These are phyloP conservation scores for Neurospora sp. DNA, from an alignment of 495 filamentous ascomycete species.

Conservation along the genomic window DNA sequence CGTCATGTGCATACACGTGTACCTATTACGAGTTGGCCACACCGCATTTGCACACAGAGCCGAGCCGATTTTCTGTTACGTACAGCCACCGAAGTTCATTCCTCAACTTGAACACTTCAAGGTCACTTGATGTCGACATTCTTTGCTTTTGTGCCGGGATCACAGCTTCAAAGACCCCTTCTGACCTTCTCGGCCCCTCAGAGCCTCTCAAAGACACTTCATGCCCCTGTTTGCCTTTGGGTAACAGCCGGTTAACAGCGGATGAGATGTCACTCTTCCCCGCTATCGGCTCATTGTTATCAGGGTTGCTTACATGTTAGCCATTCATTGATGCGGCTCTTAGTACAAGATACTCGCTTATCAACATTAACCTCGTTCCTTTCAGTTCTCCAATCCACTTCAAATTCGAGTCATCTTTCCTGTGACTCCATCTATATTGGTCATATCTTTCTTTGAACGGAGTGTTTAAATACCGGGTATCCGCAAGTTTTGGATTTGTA, in stretches of 20 bases:
- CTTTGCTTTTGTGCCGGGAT: neutral
- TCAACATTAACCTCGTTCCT: neutral
- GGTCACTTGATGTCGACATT: neutral
- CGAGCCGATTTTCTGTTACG: neutral
- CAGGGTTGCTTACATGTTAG: neutral
- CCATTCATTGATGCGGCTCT: neutral
- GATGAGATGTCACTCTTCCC: slow-evolving; percentile 1
- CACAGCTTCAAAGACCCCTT: neutral
- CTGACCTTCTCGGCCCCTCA: neutral
- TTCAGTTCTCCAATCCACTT: neutral
- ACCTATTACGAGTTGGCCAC: neutral
- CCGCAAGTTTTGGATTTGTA: neutral
- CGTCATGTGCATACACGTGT: neutral
- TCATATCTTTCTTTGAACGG: neutral
- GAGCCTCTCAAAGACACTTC: neutral
- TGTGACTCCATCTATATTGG: neutral
- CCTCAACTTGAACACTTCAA: neutral
- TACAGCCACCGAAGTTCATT: neutral
- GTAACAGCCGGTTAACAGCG: slow-evolving; percentile 10
- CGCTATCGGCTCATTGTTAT: slow-evolving; percentile 7
- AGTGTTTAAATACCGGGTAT: neutral
- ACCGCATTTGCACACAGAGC: neutral
- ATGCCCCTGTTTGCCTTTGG: neutral
- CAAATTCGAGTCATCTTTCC: neutral
- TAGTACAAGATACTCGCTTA: neutral